Conservation (phyloP, 225 moss, liverwort and hornwort species). For the Polytrichum commune region DNA sequence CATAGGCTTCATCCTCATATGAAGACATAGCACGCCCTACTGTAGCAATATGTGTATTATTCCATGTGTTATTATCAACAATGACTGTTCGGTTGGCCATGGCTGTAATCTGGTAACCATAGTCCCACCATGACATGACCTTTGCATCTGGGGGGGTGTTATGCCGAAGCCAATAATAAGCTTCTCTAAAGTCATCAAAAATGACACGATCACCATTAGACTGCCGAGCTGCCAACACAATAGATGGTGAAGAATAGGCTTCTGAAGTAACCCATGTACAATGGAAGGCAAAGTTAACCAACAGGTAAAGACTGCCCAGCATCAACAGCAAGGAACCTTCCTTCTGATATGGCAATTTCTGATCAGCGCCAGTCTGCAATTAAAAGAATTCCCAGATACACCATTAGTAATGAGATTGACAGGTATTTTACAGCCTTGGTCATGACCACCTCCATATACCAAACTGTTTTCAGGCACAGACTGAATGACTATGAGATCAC, state of each 20-base stretch:
- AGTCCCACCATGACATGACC: slow-evolving; percentile 99
- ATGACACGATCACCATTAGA: slow-evolving; percentile 95
- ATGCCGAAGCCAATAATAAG: slow-evolving; percentile 97
- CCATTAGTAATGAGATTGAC: neutral
- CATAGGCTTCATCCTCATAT: slow-evolving; percentile 86
- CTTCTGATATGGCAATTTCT: slow-evolving; percentile 80
- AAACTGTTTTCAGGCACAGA: no score
- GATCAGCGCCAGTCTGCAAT: slow-evolving; percentile 82
- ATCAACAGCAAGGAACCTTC: slow-evolving; percentile 72
- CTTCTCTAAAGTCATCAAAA: slow-evolving; percentile 98
- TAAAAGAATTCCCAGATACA: slow-evolving; percentile 7
- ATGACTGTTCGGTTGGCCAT: slow-evolving; percentile 98
- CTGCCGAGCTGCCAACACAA: slow-evolving; percentile 94
- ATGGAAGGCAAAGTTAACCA: slow-evolving; percentile 79
- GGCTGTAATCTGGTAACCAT: slow-evolving; percentile 94
- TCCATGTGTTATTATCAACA: slow-evolving; percentile 99
- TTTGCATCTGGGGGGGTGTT: slow-evolving; percentile 94
- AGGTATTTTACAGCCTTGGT: no score
- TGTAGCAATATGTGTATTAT: slow-evolving; percentile 96
- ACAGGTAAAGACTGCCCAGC: slow-evolving; percentile 72
- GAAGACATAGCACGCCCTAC: slow-evolving; percentile 98
- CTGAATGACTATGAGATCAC: no score
- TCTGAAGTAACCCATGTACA: slow-evolving; percentile 99
- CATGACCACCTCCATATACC: no score
- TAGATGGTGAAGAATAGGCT: slow-evolving; percentile 98